A percentile compares a stretch with the other conserved stretches of the same genome.
Evolutionary conservation across 1,139 yeast genomes (phyloP).

Genomic region (Saccharomyces hybrid): DNA sequence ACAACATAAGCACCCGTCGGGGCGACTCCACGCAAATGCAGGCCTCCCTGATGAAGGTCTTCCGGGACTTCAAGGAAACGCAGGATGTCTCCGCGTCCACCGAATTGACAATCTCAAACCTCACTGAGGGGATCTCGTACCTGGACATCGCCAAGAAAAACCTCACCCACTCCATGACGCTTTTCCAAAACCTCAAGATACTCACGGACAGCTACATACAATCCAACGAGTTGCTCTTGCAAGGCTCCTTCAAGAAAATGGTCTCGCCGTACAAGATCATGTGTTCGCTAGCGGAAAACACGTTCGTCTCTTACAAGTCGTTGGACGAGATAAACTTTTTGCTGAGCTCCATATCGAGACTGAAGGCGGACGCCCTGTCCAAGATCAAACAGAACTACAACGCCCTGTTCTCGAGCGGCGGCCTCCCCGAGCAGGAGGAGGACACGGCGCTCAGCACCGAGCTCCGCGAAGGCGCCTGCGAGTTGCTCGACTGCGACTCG

Average conservation of each 20-base stretch:
- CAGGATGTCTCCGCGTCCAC: slow-evolving; percentile 47
- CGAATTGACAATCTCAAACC: slow-evolving; percentile 53
- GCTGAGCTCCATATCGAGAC: slow-evolving; percentile 52
- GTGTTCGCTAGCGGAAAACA: slow-evolving; percentile 60
- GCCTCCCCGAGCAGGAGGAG: slow-evolving; percentile 5
- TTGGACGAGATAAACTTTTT: slow-evolving; percentile 73
- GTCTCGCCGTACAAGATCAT: slow-evolving; percentile 67
- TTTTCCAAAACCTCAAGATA: slow-evolving; percentile 82
- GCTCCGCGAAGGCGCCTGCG: slow-evolving; percentile 48
- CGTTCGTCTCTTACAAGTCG: slow-evolving; percentile 73
- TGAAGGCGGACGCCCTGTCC: slow-evolving; percentile 61
- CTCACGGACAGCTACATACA: slow-evolving; percentile 69
- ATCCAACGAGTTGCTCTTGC: slow-evolving; percentile 43
- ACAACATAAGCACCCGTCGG: background rate
- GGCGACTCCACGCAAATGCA: slow-evolving; percentile 8
- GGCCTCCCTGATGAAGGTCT: slow-evolving; percentile 20
- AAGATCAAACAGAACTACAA: slow-evolving; percentile 74
- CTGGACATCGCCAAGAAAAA: slow-evolving; percentile 80
- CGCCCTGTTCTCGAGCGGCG: slow-evolving; percentile 15
- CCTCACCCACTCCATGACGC: slow-evolving; percentile 74
- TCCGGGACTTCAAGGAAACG: slow-evolving; percentile 39
- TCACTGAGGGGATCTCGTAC: slow-evolving; percentile 71
- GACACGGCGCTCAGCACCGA: slow-evolving; percentile 22
- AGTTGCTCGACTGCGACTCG: slow-evolving; percentile 55
- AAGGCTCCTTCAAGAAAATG: slow-evolving; percentile 58